Evolutionary conservation across 148 eudicot genomes (phyloP).

Genomic region (Fagopyrum homotropicum): DNA sequence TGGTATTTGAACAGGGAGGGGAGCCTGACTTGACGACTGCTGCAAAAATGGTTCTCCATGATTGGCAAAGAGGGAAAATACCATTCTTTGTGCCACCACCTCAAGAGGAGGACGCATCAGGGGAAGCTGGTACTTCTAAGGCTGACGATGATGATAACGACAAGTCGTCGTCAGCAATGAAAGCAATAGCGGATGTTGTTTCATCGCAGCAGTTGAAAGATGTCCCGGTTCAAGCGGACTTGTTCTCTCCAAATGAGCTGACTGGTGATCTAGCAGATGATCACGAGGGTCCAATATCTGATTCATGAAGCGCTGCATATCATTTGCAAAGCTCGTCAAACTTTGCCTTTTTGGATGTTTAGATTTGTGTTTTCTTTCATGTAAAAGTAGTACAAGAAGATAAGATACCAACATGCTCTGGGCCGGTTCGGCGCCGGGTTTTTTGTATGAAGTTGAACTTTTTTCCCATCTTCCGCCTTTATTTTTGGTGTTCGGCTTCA

Average conservation of each 20-base stretch:
- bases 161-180: constrained; percentile 46
- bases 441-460: too few species aligned
- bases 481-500: too few species aligned
- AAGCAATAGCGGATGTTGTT: constrained; percentile 64
- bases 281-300: constrained; percentile 8
- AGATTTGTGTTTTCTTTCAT: not conserved
- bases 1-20: constrained; percentile 46
- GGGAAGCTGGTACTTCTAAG: constrained; percentile 19
- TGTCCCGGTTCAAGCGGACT: constrained; percentile 68
- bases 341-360: not conserved
- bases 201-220: constrained; percentile 58
- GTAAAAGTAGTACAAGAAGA: not conserved
- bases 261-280: constrained; percentile 36
- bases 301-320: not conserved
- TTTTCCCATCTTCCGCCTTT: too few species aligned
- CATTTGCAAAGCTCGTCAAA: not conserved
- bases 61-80: constrained; percentile 94
- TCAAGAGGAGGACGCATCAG: constrained; percentile 24
- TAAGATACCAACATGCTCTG: not conserved
- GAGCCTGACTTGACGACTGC: constrained; percentile 83
- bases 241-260: constrained; percentile 57
- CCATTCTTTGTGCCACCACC: constrained; percentile 92
- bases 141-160: constrained; percentile 26
- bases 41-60: constrained; percentile 86
- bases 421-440: too few species aligned